Base-by-base conservation (phyloP, 2,329 filamentous ascomycete species). In the Plenodomus lindquistii region DNA sequence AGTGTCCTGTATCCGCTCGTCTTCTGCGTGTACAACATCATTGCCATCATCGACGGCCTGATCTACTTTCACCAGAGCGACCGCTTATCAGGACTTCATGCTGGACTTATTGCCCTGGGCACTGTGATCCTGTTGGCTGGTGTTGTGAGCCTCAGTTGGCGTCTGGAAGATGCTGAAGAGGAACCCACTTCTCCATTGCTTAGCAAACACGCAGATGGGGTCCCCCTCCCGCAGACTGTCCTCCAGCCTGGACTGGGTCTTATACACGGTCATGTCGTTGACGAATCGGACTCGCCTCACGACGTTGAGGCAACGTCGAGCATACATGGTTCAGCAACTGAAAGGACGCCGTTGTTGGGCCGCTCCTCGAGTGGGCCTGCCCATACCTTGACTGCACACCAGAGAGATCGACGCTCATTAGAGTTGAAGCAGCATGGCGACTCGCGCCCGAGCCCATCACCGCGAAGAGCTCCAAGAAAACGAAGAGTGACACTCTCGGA, bases 11-110 rank as follows among this genome's bases (percentile, higher is more conserved):
- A 99, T 73, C 94, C 94, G 4, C 86, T 97, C 62, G 92, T 97
- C 34, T 99, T 99, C 75, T 99, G 94, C 80, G 85, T 97, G 57
- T 99, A 97, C 81, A 99, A 99, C 79, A 96, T 99, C 66, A 92
- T 97, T 66, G 94, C 94, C 58, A 99, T 99, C 60, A 79, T 97
- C 60, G 94, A 99, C 73, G 94, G 94, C 24, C 81, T 99, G 60
- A 96, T 99, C 63, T 99, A 97, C 75, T 99, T 97, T 76, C 83
- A 88, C 62, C 94, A 99, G 73, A 88, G 87, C 44, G 87, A 91
- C 56, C 81, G 89, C 46, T 84, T 99, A 54, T 85, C 86, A 15
- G 80, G 85, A 0, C 74, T 94, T 2, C 86, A 90, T 65, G 93
- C 89, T 15, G 84, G 85, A 31, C 81, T 95, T 48, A 96, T 97